These are phyloP conservation scores for Phytophthora pluvialis DNA, from an alignment of 352 stramenopile species.

Conservation along the genomic window DNA sequence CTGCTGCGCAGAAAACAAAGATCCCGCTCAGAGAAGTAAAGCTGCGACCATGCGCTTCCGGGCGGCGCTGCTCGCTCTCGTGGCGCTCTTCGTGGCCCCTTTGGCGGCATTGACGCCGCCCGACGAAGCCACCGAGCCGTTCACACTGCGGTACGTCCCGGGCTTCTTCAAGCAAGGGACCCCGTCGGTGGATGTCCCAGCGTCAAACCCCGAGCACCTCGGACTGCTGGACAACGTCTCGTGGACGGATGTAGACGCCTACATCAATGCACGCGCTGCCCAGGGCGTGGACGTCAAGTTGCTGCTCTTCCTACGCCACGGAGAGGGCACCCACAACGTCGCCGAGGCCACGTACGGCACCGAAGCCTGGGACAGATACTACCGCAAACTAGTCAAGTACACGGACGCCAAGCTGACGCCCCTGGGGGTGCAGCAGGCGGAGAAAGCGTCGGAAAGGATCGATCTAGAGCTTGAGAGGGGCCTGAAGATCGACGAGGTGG, in stretches of 20 bases:
- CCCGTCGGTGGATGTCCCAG: constrained; percentile 4
- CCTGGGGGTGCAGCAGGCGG: constrained; percentile 26
- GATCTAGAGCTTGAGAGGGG: constrained; percentile 16
- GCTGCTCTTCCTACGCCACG: constrained; percentile 36
- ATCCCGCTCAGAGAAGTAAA: not conserved
- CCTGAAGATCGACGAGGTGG: constrained; percentile 20
- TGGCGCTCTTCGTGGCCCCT: not conserved
- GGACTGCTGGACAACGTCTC: constrained; percentile 35
- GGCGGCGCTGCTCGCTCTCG: not conserved
- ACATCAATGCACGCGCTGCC: constrained; percentile 21
- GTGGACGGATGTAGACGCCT: constrained; percentile 40
- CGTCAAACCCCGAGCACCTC: constrained; percentile 25
- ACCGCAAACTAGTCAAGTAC: constrained; percentile 37
- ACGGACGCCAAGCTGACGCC: constrained; percentile 34
- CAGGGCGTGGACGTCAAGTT: constrained; percentile 35
- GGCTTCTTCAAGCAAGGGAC: constrained; percentile 46
- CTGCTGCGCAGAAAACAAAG: constrained; percentile 7
- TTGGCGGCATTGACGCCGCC: not conserved
- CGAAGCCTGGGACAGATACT: constrained; percentile 29
- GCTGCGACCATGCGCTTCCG: constrained; percentile 8
- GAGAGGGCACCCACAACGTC: constrained; percentile 34
- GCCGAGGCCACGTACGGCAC: constrained; percentile 35
- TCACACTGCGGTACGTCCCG: constrained; percentile 40
- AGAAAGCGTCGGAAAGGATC: constrained; percentile 15
- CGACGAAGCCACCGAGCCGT: constrained; percentile 19